phyloP scores from a whole-genome alignment of 2,329 filamentous ascomycete genomes.

The Trichoderma citrinoviride region DNA sequence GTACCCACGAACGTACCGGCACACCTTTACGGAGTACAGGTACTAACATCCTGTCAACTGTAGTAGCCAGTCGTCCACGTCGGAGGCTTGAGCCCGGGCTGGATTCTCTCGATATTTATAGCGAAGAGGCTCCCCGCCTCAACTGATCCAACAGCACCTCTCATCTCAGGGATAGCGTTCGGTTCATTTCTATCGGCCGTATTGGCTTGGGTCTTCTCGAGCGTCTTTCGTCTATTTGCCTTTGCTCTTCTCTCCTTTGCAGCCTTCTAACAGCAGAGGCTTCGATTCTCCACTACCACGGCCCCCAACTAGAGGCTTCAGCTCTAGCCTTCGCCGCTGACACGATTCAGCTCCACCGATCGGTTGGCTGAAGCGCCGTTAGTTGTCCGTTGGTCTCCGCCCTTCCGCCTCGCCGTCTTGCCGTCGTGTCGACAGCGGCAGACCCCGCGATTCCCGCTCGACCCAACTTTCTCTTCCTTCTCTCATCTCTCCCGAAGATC shows the following conservation, averaged over 20 bases:
- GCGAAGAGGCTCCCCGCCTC: not conserved
- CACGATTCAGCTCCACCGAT: not conserved
- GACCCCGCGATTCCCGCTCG: not conserved
- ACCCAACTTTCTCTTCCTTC: not conserved
- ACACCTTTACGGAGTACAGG: no score
- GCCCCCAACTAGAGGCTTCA: not conserved
- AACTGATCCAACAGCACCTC: no score
- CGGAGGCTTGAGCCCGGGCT: not conserved
- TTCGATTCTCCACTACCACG: not conserved
- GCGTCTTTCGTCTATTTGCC: not conserved
- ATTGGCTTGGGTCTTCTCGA: not conserved
- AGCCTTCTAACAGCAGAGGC: no score
- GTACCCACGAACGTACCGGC: no score
- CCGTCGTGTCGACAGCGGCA: not conserved
- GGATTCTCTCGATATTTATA: not conserved
- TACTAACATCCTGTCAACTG: no score
- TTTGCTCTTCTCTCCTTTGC: not conserved
- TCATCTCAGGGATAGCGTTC: not conserved
- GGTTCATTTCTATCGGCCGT: not conserved
- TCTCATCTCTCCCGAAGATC: not conserved
- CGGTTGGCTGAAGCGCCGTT: not conserved
- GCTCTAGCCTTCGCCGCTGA: slow-evolving; percentile 1
- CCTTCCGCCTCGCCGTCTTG: no score
- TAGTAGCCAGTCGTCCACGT: not conserved
- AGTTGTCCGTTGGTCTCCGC: not conserved